These are phyloP conservation scores for Austroboletus eburneus DNA, from an alignment of 768 basidiomycete species.

Conservation along the genomic window DNA sequence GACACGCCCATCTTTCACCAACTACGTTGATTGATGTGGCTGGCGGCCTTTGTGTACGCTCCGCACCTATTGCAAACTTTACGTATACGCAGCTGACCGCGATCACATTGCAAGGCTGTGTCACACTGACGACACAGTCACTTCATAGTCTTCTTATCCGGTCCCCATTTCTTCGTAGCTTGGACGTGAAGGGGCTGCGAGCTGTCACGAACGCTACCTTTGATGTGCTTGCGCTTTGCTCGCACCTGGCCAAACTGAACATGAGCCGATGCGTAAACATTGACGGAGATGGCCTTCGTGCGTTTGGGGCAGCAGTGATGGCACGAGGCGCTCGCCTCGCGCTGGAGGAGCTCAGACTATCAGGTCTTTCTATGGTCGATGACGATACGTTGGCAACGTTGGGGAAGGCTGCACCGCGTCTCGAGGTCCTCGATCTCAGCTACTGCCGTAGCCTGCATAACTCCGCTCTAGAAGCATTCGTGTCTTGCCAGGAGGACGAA, in stretches of 20 bases:
- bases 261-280: conserved; percentile 69
- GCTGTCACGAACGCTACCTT: conserved; percentile 75
- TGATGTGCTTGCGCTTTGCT: conserved; percentile 59
- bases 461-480: conserved; percentile 69
- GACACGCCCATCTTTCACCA: conserved; percentile 51
- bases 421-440: conserved; percentile 80
- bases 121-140: conserved; percentile 56
- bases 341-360: conserved; percentile 62
- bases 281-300: conserved; percentile 57
- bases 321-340: conserved; percentile 45
- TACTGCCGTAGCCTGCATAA: conserved; percentile 70
- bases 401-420: conserved; percentile 62
- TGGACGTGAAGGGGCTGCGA: conserved; percentile 64
- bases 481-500: conserved; percentile 43
- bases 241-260: conserved; percentile 56
- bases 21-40: conserved; percentile 50
- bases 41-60: conserved; percentile 47
- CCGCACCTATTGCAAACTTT: conserved; percentile 25
- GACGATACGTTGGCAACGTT: conserved; percentile 62
- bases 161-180: conserved; percentile 52
- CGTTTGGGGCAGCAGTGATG: conserved; percentile 42
- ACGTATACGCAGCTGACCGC: conserved; percentile 63
- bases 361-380: conserved; percentile 58
- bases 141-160: conserved; percentile 66
- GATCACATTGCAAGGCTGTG: conserved; percentile 73